A percentile compares a stretch with the other conserved stretches of the same genome.
phyloP scores from a whole-genome alignment of 148 eudicot species.

The Polygonum maritimum region DNA sequence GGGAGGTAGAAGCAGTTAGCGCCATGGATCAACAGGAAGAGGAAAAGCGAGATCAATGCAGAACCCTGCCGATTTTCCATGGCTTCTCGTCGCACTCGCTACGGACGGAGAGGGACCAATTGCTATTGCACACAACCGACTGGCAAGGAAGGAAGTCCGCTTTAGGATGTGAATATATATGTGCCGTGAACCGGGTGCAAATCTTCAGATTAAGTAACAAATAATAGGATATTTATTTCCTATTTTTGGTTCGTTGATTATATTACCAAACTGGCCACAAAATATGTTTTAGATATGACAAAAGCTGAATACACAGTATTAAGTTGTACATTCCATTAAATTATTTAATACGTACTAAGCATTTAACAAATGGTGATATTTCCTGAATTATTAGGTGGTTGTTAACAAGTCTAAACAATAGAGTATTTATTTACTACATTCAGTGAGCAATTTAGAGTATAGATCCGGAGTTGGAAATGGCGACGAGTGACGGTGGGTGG shows the following conservation, averaged over 20 bases:
- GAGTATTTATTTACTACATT: too few relatives aligned
- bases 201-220: background rate
- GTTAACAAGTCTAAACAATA: too few relatives aligned
- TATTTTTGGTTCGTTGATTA: background rate
- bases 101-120: background rate
- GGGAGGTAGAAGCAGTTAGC: constrained; percentile 38
- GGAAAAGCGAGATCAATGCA: constrained; percentile 16
- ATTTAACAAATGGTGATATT: too few relatives aligned
- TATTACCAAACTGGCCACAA: background rate
- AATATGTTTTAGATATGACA: too few relatives aligned
- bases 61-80: constrained; percentile 25
- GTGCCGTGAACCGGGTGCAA: background rate
- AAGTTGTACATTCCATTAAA: background rate
- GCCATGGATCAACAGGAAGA: constrained; percentile 22
- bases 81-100: constrained; percentile 14
- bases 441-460: background rate
- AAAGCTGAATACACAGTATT: too few relatives aligned
- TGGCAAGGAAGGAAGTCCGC: too few relatives aligned
- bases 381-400: too few relatives aligned
- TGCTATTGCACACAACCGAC: background rate
- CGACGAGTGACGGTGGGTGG: background rate
- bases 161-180: background rate
- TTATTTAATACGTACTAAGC: background rate
- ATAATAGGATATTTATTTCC: background rate
- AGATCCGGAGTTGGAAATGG: background rate